A percentile compares a stretch with the other conserved stretches of the same genome.
phyloP scores from a whole-genome alignment of 1,139 yeast species.

The Saccharomyces hybrid region DNA sequence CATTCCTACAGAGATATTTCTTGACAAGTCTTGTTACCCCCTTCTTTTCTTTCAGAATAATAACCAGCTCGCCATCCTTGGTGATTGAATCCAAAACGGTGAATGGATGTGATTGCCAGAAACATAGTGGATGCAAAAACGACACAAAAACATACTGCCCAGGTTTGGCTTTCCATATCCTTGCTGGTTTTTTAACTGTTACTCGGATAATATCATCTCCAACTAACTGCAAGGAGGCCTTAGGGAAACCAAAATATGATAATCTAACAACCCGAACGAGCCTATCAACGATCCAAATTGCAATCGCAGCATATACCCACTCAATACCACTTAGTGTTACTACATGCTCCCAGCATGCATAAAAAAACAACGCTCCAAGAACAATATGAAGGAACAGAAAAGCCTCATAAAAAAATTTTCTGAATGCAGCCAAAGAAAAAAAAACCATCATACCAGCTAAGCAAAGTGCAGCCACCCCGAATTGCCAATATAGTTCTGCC shows the following conservation, averaged over 20 bases:
- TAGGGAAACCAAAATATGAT: constrained; percentile 38
- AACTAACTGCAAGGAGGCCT: constrained; percentile 43
- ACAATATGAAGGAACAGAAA: constrained; percentile 54
- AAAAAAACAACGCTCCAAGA: constrained; percentile 48
- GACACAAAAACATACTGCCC: constrained; percentile 28
- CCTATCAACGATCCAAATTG: constrained; percentile 61
- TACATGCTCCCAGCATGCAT: constrained; percentile 56
- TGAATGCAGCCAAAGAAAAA: constrained; percentile 43
- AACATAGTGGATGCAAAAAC: constrained; percentile 33
- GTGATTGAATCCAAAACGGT: constrained; percentile 38
- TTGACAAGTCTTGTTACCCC: constrained; percentile 38
- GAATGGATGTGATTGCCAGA: constrained; percentile 72
- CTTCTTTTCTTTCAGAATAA: constrained; percentile 42
- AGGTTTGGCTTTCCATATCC: constrained; percentile 32
- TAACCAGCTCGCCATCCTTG: constrained; percentile 32
- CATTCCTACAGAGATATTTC: constrained; percentile 19
- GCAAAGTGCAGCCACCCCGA: constrained; percentile 47
- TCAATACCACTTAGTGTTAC: constrained; percentile 39
- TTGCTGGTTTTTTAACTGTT: constrained; percentile 34
- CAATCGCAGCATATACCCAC: constrained; percentile 47
- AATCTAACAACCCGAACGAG: constrained; percentile 45
- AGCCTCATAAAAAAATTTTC: constrained; percentile 55
- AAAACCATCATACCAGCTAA: constrained; percentile 38
- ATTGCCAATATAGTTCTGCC: constrained; percentile 31
- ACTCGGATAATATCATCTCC: constrained; percentile 35